A percentile compares a stretch with the other conserved stretches of the same genome.
Evolutionary conservation across 139 green algal genomes (phyloP).

Genomic region (Ulvella scutata): DNA sequence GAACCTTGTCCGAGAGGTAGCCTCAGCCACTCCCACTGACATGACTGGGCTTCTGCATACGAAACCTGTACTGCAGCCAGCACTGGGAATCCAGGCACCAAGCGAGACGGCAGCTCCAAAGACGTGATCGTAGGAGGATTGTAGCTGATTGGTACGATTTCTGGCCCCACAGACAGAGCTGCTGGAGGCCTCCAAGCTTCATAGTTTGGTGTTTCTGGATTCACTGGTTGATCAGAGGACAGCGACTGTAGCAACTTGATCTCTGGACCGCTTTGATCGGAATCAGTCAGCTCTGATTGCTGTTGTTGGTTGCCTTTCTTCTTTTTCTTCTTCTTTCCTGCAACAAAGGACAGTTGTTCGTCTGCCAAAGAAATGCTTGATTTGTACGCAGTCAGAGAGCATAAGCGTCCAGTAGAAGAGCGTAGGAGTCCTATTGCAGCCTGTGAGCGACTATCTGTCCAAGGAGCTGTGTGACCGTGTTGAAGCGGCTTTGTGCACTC

Average conservation of each 20-base stretch:
- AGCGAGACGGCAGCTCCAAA: background rate
- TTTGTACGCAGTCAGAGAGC: no score
- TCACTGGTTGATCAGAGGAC: background rate
- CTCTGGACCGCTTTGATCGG: no score
- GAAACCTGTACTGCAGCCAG: constrained; percentile 9
- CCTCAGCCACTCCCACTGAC: constrained; percentile 25
- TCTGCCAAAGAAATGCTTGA: no score
- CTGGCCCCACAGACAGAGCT: constrained; percentile 33
- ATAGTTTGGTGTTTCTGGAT: constrained; percentile 23
- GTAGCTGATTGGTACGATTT: constrained; percentile 24
- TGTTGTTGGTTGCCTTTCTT: background rate
- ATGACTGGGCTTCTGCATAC: constrained; percentile 29
- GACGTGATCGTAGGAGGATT: constrained; percentile 46
- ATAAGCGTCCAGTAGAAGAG: no score
- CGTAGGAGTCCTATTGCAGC: no score
- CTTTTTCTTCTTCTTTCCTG: background rate
- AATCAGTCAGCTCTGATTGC: no score
- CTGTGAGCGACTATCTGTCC: no score
- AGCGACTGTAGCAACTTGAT: background rate
- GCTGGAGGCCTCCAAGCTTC: constrained; percentile 41
- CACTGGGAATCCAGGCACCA: constrained; percentile 36
- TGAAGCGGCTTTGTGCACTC: no score
- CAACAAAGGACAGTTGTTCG: background rate
- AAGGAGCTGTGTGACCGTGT: no score
- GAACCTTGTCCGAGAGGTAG: background rate